phyloP scores from a whole-genome alignment of 768 basidiomycete species.

The Auriculariales sp. region DNA sequence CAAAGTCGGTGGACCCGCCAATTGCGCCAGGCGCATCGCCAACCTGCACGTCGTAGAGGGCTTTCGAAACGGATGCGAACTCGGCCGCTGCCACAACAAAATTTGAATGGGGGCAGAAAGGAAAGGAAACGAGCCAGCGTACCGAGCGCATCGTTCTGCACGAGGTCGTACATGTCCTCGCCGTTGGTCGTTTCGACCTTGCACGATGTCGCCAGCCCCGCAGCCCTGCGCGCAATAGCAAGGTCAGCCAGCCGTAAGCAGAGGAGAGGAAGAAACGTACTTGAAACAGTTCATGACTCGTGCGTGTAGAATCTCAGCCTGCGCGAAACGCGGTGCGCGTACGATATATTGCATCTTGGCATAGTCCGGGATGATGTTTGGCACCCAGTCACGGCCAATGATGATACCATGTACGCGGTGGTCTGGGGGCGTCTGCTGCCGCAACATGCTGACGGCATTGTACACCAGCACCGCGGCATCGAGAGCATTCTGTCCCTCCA shows the following conservation, averaged over 20 bases:
- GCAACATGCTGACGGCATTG: constrained; percentile 59
- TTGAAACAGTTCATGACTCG: constrained; percentile 61
- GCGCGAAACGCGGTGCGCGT: constrained; percentile 52
- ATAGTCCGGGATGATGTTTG: constrained; percentile 73
- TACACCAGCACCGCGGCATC: constrained; percentile 84
- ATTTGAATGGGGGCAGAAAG: neutral
- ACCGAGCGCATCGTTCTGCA: constrained; percentile 57
- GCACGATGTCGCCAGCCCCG: constrained; percentile 54
- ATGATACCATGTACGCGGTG: constrained; percentile 73
- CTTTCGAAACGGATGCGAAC: constrained; percentile 44
- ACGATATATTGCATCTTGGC: constrained; percentile 65
- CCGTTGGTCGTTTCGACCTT: constrained; percentile 25
- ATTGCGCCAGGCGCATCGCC: constrained; percentile 57
- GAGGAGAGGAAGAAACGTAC: constrained; percentile 22
- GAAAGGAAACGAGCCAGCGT: constrained; percentile 2
- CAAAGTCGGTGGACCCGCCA: constrained; percentile 73
- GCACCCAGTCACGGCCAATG: constrained; percentile 58
- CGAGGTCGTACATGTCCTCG: constrained; percentile 35
- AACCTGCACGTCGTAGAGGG: constrained; percentile 35
- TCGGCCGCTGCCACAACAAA: constrained; percentile 33
- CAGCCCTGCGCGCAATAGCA: too few relatives aligned
- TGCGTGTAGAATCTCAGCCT: constrained; percentile 39
- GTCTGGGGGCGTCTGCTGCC: constrained; percentile 69
- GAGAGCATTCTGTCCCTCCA: constrained; percentile 67
- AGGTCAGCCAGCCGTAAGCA: neutral